Percentiles rank a stretch among this genome's conserved stretches.
Evolutionary conservation across 1,284 basidiomycete species (phyloP).

Genomic region (Malassezia caprae): DNA sequence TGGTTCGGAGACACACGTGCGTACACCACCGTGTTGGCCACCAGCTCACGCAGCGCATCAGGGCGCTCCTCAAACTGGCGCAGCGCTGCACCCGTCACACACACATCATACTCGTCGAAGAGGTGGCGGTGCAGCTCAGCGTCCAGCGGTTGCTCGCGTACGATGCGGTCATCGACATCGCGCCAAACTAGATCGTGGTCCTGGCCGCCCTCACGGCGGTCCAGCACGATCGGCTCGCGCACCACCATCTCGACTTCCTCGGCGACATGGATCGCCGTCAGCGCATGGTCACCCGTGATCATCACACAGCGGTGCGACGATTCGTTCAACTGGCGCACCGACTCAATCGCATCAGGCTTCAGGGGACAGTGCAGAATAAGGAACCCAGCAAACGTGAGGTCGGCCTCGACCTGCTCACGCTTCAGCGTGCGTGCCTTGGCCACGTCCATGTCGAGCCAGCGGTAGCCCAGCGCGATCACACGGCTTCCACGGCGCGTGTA

Average conservation of each 20-base stretch:
- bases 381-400: slow-evolving; percentile 43
- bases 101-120: slow-evolving; percentile 46
- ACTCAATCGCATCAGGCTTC: slow-evolving; percentile 41
- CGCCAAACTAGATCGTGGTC: slow-evolving; percentile 41
- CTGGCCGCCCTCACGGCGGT: slow-evolving; percentile 30
- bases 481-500: slow-evolving; percentile 45
- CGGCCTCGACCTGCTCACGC: slow-evolving; percentile 37
- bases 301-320: slow-evolving; percentile 47
- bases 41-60: slow-evolving; percentile 32
- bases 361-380: slow-evolving; percentile 48
- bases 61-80: slow-evolving; percentile 34
- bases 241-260: slow-evolving; percentile 46
- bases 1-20: slow-evolving; percentile 46
- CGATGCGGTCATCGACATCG: slow-evolving; percentile 32
- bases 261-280: slow-evolving; percentile 45
- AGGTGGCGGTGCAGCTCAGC: slow-evolving; percentile 35
- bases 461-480: slow-evolving; percentile 46
- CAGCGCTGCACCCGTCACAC: slow-evolving; percentile 45
- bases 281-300: slow-evolving; percentile 48
- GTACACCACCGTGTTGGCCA: slow-evolving; percentile 46
- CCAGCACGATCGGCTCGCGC: slow-evolving; percentile 42
- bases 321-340: slow-evolving; percentile 42
- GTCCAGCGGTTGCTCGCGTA: slow-evolving; percentile 30
- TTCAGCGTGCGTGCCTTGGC: slow-evolving; percentile 24
- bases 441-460: slow-evolving; percentile 29